Evolutionary conservation across 2,329 filamentous ascomycete genomes (phyloP).

Genomic region (Huntiella abstrusa): DNA sequence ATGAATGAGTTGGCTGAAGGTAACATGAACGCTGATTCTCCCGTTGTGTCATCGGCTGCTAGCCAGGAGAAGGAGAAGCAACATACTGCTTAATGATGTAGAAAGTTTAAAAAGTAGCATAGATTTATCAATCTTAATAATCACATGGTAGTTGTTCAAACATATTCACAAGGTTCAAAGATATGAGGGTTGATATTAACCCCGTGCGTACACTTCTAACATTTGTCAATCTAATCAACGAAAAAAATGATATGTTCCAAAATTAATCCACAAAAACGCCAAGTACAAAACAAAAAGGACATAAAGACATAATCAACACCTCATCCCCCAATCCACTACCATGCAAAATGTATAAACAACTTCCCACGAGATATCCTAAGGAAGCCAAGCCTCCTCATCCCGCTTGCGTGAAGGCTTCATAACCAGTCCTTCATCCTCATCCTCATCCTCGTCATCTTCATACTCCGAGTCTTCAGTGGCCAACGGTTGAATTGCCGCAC

Average conservation of each 20-base stretch:
- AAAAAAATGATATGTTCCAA: background rate
- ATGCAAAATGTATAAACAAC: constrained; percentile 2
- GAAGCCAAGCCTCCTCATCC: constrained; percentile 41
- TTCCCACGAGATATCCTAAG: constrained; percentile 17
- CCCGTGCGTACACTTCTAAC: no score
- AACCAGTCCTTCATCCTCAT: constrained; percentile 34
- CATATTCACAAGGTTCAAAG: no score
- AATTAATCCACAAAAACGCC: background rate
- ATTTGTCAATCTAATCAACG: no score
- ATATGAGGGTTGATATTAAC: no score
- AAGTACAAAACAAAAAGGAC: background rate
- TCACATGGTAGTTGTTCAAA: background rate
- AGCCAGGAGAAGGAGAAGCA: background rate
- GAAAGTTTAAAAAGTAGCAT: background rate
- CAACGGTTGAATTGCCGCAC: constrained; percentile 20
- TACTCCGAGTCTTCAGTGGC: constrained; percentile 19
- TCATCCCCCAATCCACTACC: background rate
- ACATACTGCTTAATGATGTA: background rate
- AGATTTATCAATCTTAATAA: background rate
- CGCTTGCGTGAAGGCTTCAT: constrained; percentile 35
- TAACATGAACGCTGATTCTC: constrained; percentile 12
- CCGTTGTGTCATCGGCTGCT: background rate
- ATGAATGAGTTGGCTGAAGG: constrained; percentile 38
- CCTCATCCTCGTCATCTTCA: constrained; percentile 21
- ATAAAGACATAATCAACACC: background rate